These are phyloP conservation scores for Magnusiomyces magnusii DNA, from an alignment of 1,139 yeast species.

Conservation along the genomic window DNA sequence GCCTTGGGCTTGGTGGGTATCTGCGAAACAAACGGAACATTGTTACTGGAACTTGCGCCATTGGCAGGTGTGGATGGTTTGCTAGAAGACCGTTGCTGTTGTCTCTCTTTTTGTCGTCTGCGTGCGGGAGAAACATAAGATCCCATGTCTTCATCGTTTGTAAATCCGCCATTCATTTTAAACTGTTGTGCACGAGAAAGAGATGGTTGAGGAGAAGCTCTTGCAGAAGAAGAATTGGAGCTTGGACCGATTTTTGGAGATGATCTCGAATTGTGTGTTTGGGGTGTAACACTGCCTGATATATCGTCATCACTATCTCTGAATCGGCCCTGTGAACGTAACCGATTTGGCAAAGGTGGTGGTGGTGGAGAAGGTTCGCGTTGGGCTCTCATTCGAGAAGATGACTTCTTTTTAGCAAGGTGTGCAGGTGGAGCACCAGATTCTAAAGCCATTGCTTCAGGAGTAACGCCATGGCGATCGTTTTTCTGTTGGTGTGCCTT, in stretches of 20 bases:
- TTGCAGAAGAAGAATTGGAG: not conserved
- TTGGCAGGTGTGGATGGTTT: conserved; percentile 12
- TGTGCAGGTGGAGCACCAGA: not conserved
- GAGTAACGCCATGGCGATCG: conserved; percentile 8
- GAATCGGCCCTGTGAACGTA: not conserved
- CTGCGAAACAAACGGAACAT: not conserved
- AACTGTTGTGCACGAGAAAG: conserved; percentile 17
- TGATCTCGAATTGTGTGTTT: not conserved
- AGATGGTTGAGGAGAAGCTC: not conserved
- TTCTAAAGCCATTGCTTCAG: conserved; percentile 16
- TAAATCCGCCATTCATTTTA: conserved; percentile 8
- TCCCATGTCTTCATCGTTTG: conserved; percentile 23
- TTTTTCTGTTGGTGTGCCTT: not conserved
- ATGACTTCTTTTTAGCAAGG: not conserved
- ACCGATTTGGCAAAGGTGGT: not conserved
- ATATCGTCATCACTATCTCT: conserved; percentile 15
- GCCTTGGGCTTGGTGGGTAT: conserved; percentile 9
- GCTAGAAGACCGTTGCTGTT: conserved; percentile 15
- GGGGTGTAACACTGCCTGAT: conserved; percentile 6
- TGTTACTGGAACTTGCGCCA: not conserved
- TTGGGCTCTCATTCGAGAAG: not conserved
- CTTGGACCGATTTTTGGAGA: not conserved
- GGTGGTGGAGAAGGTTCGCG: not conserved
- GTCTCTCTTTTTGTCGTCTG: conserved; percentile 15
- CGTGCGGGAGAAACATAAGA: conserved; percentile 23